These are phyloP conservation scores for Thermoascus crustaceus DNA, from an alignment of 2,329 filamentous ascomycete genomes.

Conservation along the genomic window DNA sequence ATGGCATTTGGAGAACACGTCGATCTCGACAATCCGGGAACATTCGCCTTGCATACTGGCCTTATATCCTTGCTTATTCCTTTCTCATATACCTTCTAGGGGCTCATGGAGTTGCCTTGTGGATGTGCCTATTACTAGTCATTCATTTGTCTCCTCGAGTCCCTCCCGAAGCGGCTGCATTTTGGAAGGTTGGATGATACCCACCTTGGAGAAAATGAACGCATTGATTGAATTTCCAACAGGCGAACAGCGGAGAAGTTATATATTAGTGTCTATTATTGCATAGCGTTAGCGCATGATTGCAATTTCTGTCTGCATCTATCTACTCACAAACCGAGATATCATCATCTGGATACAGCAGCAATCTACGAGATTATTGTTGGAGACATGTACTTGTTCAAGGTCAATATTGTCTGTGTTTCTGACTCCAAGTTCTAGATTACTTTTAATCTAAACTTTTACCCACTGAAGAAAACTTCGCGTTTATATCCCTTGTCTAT, in stretches of 20 bases:
- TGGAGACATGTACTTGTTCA: no score
- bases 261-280: no score
- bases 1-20: background rate
- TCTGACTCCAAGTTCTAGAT: no score
- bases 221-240: background rate
- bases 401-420: no score
- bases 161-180: slow-evolving; percentile 1
- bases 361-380: background rate
- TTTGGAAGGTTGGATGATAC: slow-evolving; percentile 11
- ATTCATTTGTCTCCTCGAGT: slow-evolving; percentile 4
- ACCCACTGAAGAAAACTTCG: no score
- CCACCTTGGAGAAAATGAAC: slow-evolving; percentile 10
- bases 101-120: slow-evolving; percentile 12
- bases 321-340: no score
- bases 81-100: background rate
- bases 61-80: background rate
- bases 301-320: background rate
- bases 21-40: no score
- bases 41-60: background rate
- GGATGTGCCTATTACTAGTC: slow-evolving; percentile 2
- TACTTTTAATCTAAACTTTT: no score
- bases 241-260: no score
- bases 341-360: background rate
- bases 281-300: background rate
- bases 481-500: no score